Conservation (phyloP, 805 yeast genomes). For the Jamesozyma rosinii region DNA sequence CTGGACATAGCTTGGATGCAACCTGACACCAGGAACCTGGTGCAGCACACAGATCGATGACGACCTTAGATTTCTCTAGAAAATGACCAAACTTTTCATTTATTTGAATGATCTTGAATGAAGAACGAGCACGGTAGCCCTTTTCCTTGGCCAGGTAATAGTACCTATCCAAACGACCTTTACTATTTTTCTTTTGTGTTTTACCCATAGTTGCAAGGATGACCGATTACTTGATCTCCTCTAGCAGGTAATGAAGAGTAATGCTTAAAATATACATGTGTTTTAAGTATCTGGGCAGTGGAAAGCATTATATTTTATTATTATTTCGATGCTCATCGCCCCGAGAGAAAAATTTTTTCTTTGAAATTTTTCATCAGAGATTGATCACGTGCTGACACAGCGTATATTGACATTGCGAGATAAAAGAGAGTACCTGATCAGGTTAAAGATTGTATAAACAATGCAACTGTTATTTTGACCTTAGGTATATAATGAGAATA, state of each 20-base stretch:
- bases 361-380: background rate
- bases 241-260: background rate
- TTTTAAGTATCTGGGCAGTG: background rate
- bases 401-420: too few relatives aligned
- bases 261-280: too few relatives aligned
- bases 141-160: constrained; percentile 93
- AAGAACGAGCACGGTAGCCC: constrained; percentile 98
- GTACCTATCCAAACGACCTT: constrained; percentile 98
- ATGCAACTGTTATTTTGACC: too few relatives aligned
- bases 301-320: background rate
- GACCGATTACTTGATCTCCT: background rate
- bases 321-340: constrained; percentile 8
- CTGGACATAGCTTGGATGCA: constrained; percentile 86
- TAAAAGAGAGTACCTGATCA: too few relatives aligned
- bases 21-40: constrained; percentile 99
- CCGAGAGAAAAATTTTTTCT: constrained; percentile 4
- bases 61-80: constrained; percentile 87
- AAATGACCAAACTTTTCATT: constrained; percentile 96
- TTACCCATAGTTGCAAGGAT: constrained; percentile 53
- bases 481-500: too few relatives aligned
- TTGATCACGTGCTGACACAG: too few relatives aligned
- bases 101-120: constrained; percentile 88
- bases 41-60: constrained; percentile 96
- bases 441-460: too few relatives aligned
- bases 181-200: constrained; percentile 88